Evolutionary conservation across 345 rosid genomes (phyloP), one percentile per base, ranked within the genome.

Genomic region (Gynandropsis gynandra): DNA sequence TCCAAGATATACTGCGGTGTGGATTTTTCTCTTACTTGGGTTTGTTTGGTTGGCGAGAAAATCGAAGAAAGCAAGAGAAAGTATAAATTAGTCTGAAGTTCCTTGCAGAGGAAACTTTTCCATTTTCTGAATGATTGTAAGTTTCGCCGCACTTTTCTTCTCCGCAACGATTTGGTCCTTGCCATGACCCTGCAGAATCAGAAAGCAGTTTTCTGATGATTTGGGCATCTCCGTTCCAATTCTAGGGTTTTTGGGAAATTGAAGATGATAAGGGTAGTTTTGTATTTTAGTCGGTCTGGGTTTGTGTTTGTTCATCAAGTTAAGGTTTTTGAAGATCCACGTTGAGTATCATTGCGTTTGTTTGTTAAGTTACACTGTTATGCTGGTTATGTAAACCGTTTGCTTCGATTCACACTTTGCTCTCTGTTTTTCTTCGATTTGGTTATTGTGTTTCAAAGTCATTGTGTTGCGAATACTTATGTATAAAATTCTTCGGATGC

Each of bases 41-140:
- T 56, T 62, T 69, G 64, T 50, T 72, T 63, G 60, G 60, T 61
- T 35, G 38, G 58, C 52, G 51, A 61, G 67, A 61, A 72, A 68
- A 52, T 54, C 43, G 32, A 39, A 54, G 52, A 44, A 52, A 61
- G 10, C 42, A 43, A 48, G 18, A 42, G 29, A 38, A 18, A 48
- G 40, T 43, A 10, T 11, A 37, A 39, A n/a, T 8, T 37, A 42
- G 27, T 31, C 27, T 35, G 10, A 1, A 27, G 7, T 56, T 52
- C 31, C 20, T 50, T 44, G 34, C 32, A 41, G 38, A 45, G 31
- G 50, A 52, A 35, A 29, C 35, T 10, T 36, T 27, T 45, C 9
- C 29, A 24, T 36, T 34, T 12, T 35, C 0, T 3, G 12, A 10
- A 19, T 17, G 1, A 40, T 38, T 16, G 19, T 11, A 39, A 33